These are phyloP conservation scores for Ophiostoma triangulosporum DNA, from an alignment of 2,329 filamentous ascomycete genomes.

Conservation along the genomic window DNA sequence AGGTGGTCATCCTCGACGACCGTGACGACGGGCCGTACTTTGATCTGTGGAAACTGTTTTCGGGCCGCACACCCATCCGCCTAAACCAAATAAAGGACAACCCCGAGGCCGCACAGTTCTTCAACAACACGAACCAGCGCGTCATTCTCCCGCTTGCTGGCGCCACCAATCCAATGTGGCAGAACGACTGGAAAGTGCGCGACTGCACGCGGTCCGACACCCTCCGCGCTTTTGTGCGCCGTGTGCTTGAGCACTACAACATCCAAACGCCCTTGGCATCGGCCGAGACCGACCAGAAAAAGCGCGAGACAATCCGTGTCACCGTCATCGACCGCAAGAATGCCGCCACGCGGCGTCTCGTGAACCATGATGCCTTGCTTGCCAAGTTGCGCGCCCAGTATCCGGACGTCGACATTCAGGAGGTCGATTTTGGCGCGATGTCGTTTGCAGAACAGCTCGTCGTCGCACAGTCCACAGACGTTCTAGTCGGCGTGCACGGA, in stretches of 20 bases:
- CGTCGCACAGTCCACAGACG: slow-evolving; percentile 23
- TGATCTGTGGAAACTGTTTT: slow-evolving; percentile 25
- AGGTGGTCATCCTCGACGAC: slow-evolving; percentile 24
- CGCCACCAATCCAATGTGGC: slow-evolving; percentile 28
- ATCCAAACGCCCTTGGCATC: background rate
- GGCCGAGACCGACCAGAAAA: background rate
- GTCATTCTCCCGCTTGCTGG: slow-evolving; percentile 28
- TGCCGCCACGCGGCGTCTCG: slow-evolving; percentile 18
- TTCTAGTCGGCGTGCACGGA: slow-evolving; percentile 30
- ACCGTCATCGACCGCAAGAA: slow-evolving; percentile 24
- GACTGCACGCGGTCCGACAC: slow-evolving; percentile 20
- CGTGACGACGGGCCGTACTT: slow-evolving; percentile 22
- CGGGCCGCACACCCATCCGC: slow-evolving; percentile 19
- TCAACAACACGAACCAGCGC: slow-evolving; percentile 14
- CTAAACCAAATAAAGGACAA: slow-evolving; percentile 14
- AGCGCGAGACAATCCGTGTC: slow-evolving; percentile 13
- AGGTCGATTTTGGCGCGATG: slow-evolving; percentile 25
- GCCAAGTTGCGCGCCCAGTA: slow-evolving; percentile 15
- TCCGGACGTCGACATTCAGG: slow-evolving; percentile 19
- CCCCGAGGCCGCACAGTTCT: background rate
- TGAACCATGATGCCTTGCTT: slow-evolving; percentile 18
- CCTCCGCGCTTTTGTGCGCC: slow-evolving; percentile 21
- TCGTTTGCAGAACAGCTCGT: slow-evolving; percentile 24
- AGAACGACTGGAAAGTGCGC: slow-evolving; percentile 24
- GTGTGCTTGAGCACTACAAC: slow-evolving; percentile 20